Conservation (phyloP, 2,329 filamentous ascomycete species). For the Xylariaceae sp. region DNA sequence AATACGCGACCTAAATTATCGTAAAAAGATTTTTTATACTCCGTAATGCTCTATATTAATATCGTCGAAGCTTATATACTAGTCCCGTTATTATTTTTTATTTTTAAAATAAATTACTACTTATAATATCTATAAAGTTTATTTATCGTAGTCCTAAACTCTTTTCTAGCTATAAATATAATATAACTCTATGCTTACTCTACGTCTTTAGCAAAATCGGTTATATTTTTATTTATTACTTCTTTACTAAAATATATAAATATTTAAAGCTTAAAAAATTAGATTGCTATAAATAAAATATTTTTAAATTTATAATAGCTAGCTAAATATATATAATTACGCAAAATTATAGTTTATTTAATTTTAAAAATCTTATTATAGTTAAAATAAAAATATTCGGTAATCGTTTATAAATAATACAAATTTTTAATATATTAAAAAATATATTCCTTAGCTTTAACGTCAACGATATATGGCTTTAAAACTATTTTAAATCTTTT, state of each 20-base stretch:
- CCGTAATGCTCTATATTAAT: slow-evolving; percentile 1
- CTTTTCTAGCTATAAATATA: background rate
- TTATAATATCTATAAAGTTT: slow-evolving; percentile 1
- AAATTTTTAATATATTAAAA: slow-evolving; percentile 14
- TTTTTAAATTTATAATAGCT: slow-evolving; percentile 16
- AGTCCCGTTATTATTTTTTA: slow-evolving; percentile 7
- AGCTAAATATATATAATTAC: slow-evolving; percentile 15
- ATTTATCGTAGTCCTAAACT: slow-evolving; percentile 8
- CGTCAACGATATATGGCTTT: slow-evolving; percentile 17
- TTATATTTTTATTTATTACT: slow-evolving; percentile 21
- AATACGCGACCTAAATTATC: slow-evolving; percentile 11
- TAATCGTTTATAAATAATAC: slow-evolving; percentile 7
- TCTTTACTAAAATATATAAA: slow-evolving; percentile 20
- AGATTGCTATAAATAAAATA: slow-evolving; percentile 8
- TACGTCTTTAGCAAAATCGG: slow-evolving; percentile 17
- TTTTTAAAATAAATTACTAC: slow-evolving; percentile 7
- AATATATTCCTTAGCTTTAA: slow-evolving; percentile 4
- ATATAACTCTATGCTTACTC: slow-evolving; percentile 1
- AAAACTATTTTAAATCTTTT: slow-evolving; percentile 14
- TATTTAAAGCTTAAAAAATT: slow-evolving; percentile 16
- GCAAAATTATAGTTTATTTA: slow-evolving; percentile 10
- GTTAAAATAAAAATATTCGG: slow-evolving; percentile 19
- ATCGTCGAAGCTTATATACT: slow-evolving; percentile 10
- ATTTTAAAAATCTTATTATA: slow-evolving; percentile 12
- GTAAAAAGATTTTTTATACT: slow-evolving; percentile 1